Evolutionary conservation across 1,284 basidiomycete species (phyloP).

Genomic region (Tranzscheliella williamsii): DNA sequence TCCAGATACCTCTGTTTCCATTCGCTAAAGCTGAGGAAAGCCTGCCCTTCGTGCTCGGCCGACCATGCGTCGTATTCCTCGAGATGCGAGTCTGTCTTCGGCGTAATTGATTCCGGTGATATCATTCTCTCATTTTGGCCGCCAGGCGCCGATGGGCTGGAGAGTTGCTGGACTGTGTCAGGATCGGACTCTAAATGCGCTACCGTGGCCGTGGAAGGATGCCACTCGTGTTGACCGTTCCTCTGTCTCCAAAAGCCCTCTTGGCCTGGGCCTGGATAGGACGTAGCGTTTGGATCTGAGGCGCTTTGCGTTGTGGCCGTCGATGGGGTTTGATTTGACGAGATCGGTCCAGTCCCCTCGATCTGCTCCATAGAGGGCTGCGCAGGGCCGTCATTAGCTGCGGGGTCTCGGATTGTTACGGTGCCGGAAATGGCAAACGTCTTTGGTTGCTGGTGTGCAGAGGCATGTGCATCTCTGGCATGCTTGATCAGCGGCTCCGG

Average conservation of each 20-base stretch:
- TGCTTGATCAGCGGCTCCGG: conserved; percentile 22
- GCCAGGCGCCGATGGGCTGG: no score
- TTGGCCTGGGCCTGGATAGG: conserved; percentile 25
- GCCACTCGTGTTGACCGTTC: conserved; percentile 31
- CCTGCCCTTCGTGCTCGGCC: conserved; percentile 27
- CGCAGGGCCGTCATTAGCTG: no score
- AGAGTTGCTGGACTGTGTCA: no score
- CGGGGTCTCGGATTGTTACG: conserved; percentile 1
- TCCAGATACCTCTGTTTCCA: conserved; percentile 19
- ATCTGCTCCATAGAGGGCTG: no score
- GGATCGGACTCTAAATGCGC: not conserved
- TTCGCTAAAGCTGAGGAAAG: conserved; percentile 35
- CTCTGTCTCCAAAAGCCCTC: conserved; percentile 40
- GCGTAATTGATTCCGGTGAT: no score
- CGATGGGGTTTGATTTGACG: no score
- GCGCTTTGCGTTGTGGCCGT: no score
- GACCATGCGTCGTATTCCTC: conserved; percentile 38
- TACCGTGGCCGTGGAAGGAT: conserved; percentile 5
- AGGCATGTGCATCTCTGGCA: not conserved
- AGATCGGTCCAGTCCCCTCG: no score
- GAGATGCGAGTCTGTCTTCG: no score
- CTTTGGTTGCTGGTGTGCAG: not conserved
- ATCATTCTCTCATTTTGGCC: no score
- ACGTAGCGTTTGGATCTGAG: no score
- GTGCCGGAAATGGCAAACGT: conserved; percentile 34